Evolutionary conservation across 495 filamentous ascomycete species (phyloP), one percentile per base, ranked within the genome.

Genomic region (Gamarada debralockiae): DNA sequence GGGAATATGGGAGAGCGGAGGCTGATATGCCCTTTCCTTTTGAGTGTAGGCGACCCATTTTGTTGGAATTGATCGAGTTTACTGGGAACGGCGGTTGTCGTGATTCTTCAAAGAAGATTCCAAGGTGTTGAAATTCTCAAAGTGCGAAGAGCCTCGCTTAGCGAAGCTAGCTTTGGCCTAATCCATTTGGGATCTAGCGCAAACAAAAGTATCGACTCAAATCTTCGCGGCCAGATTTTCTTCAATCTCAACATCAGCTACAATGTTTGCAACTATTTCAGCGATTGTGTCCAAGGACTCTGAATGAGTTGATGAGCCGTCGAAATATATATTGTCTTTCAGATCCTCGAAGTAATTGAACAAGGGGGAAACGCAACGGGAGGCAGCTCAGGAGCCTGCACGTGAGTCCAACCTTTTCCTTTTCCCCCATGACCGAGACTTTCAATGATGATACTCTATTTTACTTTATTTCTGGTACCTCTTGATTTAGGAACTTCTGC

Each of bases 1-100:
- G 92, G 48, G 89, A 95, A 85, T 97, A 97, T 56, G 95, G 95
- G 75, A 97, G 80, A 63, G 95, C 90, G 52, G 89, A 95, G 75
- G 87, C 75, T 49, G 89, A 86, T 72, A 97, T 97, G 73, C 95
- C 95, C 86, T 99, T 99, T 77, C 95, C 93, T 67, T 96, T 97
- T 81, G 81, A 87, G 88, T 99, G 95, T 82, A 98, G 85, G 77
- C 93, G 85, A 85, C 92, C 92, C 92, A 96, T 96, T 69, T 69
- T 87, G 75, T 65, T 64, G 64, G 75, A 64, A 57, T 67, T 61
- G 63, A 53, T 50, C 59, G 62, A 63, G 54, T 57, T 48, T 57
- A 47, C 14, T 4, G 3, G 23, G 8, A 44, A 25, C 7, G n/a
- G 15, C 15, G 23, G 27, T 33, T 65, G 50, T 41, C 18, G 15